Evolutionary conservation across 1,284 basidiomycete species (phyloP).

Genomic region (Sanguinoderma infundibulare): DNA sequence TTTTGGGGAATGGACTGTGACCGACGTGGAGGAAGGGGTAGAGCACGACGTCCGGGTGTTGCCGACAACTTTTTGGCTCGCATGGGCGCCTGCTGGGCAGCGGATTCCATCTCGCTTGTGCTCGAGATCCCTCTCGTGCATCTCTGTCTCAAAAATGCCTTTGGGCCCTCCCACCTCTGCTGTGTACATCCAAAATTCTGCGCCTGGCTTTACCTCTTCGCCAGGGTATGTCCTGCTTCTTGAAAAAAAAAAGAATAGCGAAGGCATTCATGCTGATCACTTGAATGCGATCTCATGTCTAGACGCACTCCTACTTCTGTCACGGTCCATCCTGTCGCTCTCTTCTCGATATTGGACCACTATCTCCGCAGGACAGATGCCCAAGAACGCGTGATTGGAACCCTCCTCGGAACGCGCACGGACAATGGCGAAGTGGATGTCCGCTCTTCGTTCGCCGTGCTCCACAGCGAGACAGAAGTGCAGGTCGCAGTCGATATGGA

Average conservation of each 20-base stretch:
- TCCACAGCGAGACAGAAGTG: constrained; percentile 91
- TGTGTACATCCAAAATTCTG: constrained; percentile 59
- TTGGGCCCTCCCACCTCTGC: constrained; percentile 71
- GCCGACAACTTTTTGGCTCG: constrained; percentile 39
- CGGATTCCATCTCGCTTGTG: constrained; percentile 14
- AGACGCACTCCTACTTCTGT: constrained; percentile 77
- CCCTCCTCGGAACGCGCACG: constrained; percentile 87
- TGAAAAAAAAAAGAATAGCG: background rate
- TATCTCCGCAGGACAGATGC: constrained; percentile 86
- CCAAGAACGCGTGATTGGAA: constrained; percentile 94
- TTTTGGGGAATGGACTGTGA: constrained; percentile 41
- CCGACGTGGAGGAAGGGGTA: constrained; percentile 32
- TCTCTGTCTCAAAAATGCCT: constrained; percentile 56
- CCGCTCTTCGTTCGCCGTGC: constrained; percentile 84
- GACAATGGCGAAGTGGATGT: constrained; percentile 66
- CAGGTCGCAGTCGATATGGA: constrained; percentile 97
- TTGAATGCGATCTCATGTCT: constrained; percentile 17
- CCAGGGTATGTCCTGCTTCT: constrained; percentile 35
- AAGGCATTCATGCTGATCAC: background rate
- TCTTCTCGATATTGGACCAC: constrained; percentile 97
- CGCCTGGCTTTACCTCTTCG: constrained; percentile 37
- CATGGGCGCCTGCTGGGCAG: constrained; percentile 25
- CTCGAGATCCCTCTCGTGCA: constrained; percentile 13
- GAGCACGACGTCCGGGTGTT: constrained; percentile 32
- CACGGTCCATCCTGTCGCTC: constrained; percentile 89